Conservation (phyloP, 1,139 yeast species). For the Suhomyces anneliseae region DNA sequence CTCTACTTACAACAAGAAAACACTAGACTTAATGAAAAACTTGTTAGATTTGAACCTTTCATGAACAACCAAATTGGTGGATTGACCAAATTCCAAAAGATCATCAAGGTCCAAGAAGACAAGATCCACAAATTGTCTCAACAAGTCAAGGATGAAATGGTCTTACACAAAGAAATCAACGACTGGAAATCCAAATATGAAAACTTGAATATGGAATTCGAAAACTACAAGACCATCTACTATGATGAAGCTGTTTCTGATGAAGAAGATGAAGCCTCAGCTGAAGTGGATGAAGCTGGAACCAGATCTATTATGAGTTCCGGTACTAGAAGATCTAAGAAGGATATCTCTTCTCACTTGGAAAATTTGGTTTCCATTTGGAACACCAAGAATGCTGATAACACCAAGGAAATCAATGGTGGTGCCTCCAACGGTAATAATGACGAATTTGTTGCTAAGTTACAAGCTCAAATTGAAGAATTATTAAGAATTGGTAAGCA, state of each 20-base stretch:
- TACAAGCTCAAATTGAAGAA: slow-evolving; percentile 52
- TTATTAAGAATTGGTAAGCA: slow-evolving; percentile 40
- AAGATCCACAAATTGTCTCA: slow-evolving; percentile 42
- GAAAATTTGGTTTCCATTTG: slow-evolving; percentile 41
- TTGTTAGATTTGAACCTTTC: slow-evolving; percentile 52
- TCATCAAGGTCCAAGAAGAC: slow-evolving; percentile 55
- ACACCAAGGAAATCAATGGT: slow-evolving; percentile 8
- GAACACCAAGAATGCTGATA: slow-evolving; percentile 20
- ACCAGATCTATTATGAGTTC: slow-evolving; percentile 31
- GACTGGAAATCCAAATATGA: slow-evolving; percentile 51
- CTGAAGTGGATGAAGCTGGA: slow-evolving; percentile 12
- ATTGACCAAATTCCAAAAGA: slow-evolving; percentile 51
- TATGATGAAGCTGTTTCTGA: slow-evolving; percentile 35
- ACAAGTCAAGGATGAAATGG: slow-evolving; percentile 47
- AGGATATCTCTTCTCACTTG: slow-evolving; percentile 41
- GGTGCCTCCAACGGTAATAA: slow-evolving; percentile 9
- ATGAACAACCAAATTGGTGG: slow-evolving; percentile 58
- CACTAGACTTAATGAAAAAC: slow-evolving; percentile 36
- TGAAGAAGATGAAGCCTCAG: slow-evolving; percentile 24
- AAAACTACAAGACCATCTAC: slow-evolving; percentile 40
- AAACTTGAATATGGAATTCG: slow-evolving; percentile 45
- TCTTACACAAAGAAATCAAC: slow-evolving; percentile 45
- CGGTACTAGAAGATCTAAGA: slow-evolving; percentile 28
- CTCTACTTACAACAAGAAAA: slow-evolving; percentile 52
- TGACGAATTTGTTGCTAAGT: slow-evolving; percentile 33